Base-by-base conservation (phyloP, 371 early-diverging fungal genomes). In the Mucor irregularis region DNA sequence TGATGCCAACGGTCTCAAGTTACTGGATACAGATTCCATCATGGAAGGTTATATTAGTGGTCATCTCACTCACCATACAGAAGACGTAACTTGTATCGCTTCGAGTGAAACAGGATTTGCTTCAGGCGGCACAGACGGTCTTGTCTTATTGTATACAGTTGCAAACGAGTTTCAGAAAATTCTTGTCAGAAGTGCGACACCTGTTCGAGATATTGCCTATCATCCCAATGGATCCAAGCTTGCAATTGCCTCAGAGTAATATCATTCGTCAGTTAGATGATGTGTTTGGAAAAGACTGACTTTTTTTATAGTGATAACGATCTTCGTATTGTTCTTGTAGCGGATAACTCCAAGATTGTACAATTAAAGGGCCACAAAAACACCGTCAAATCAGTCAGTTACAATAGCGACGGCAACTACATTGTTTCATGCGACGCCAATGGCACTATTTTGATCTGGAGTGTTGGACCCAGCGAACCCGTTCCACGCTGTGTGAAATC, bases 361-460 rank as follows among this genome's bases (percentile, higher is more conserved):
- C 24, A 21, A 1, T 24, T 75, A 13, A 53, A 73, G 45, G 85
- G 82, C 0, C 82, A 85, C 44, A 64, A 52, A 17, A 30, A 49
- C 7, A 39, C 51, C 13, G 68, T 81, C 2, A 78, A 76, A 56
- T 77, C 66, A 9, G 56, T 82, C 3, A 62, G 67, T 17, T 81
- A 71, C 43, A 75, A 81, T 51, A 69, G 72, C 14, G 42, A 31
- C 2, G 81, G 76, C 2, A 54, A 67, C 8, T 74, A 69, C 34
- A 56, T 84, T 28, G 69, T 78, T 7, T 89, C 89, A 6, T 76
- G 83, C 9, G 77, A 76, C 11, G 75, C 74, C 39, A 82, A 85
- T 19, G 89, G 89, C 5, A 69, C 71, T 19, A 68, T 86, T 14
- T 69, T 71, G n/a, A 65, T 89, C 5, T 89, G 89, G 89, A 68